Evolutionary conservation across 768 basidiomycete genomes (phyloP).

Genomic region (Gyrodon lividus): DNA sequence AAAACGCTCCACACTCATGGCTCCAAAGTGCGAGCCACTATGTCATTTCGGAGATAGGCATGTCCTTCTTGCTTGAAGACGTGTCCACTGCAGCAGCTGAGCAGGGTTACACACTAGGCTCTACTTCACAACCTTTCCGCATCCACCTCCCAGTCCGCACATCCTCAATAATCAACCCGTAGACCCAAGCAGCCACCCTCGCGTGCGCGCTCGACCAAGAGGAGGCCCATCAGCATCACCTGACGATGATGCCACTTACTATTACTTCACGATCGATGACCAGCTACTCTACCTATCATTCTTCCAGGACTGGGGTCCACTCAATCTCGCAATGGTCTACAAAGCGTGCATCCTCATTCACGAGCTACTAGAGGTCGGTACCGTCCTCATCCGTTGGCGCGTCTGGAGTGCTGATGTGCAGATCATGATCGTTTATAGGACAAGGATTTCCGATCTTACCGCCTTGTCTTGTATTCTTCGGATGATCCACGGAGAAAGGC

Average conservation of each 20-base stretch:
- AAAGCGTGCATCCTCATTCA: constrained; percentile 91
- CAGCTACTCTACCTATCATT: constrained; percentile 90
- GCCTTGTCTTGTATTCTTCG: constrained; percentile 86
- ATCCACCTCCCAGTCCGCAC: constrained; percentile 67
- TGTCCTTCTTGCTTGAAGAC: constrained; percentile 17
- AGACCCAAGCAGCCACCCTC: constrained; percentile 55
- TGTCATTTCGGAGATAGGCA: constrained; percentile 80
- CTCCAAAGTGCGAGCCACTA: constrained; percentile 65
- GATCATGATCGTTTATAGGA: constrained; percentile 50
- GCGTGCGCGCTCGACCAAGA: constrained; percentile 58
- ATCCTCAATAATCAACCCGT: constrained; percentile 58
- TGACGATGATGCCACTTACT: constrained; percentile 75
- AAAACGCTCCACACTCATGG: constrained; percentile 30
- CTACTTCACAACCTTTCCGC: constrained; percentile 87
- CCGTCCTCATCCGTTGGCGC: constrained; percentile 20
- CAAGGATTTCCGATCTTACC: constrained; percentile 65
- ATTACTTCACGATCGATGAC: constrained; percentile 93
- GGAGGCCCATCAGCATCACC: constrained; percentile 63
- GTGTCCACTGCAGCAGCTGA: constrained; percentile 8
- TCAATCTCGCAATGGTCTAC: constrained; percentile 91
- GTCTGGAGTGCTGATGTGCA: constrained; percentile 24
- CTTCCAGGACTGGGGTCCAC: constrained; percentile 92
- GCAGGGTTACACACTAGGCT: constrained; percentile 46
- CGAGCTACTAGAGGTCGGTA: constrained; percentile 75
- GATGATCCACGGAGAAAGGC: constrained; percentile 85